Evolutionary conservation across 768 basidiomycete genomes (phyloP), one percentile per base, ranked within the genome.

Genomic region (Leccinum longicurvipes): DNA sequence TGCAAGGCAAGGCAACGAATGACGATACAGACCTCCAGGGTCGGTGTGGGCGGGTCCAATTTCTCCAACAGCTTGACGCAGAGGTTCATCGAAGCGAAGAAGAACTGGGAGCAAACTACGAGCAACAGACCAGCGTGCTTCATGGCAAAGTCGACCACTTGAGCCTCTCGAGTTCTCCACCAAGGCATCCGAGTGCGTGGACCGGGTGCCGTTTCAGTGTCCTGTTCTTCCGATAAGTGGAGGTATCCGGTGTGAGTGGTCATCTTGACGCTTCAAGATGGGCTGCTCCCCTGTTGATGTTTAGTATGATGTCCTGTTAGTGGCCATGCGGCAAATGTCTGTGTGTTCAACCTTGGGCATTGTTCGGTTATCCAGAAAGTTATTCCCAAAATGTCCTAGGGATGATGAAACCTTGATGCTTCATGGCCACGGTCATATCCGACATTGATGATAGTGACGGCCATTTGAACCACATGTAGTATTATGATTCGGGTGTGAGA

Each of bases 11-110:
- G 4, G 11, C 9, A 39, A 25, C 17, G 14, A 10, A 19, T 39
- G 36, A 19, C 10, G n/a, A 63, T 39, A 39, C 76, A 9, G 58
- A 83, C 84, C 77, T 86, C 76, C 12, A 85, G 67, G 4, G 81
- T 76, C 4, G 82, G 78, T 7, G 85, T 79, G 1, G 84, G 86
- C 10, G 79, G 73, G 58, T 85, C 81, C 6, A 86, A 71, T 25
- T 68, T 71, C 57, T 83, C 80, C 56, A 90, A 69, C 60, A 74
- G 74, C 71, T 89, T 89, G 44, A 89, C 87, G 5, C 79, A 72
- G 3, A 84, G 73, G 47, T 83, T 83, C 77, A 86, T 85, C 25
- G 79, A 66, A 9, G 84, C 76, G 39, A 85, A 79, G 69, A 85
- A 84, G 11, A 83, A 72, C 64, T 87, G 83, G 11, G 85, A 67